Evolutionary conservation across 371 early-diverging fungal species (phyloP), one percentile per base, ranked within the genome.

Genomic region (Antonospora locustae): DNA sequence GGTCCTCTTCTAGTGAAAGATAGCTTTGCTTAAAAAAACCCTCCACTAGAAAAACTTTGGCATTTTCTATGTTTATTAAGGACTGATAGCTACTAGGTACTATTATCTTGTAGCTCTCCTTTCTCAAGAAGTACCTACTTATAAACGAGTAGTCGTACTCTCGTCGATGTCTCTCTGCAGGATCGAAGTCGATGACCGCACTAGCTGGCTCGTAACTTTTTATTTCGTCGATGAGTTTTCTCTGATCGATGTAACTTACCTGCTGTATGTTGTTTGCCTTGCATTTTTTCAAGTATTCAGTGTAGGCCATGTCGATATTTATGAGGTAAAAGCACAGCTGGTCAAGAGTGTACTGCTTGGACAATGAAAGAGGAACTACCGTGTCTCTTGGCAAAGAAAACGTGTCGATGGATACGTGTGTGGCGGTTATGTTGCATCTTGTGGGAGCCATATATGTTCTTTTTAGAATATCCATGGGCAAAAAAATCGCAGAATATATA

Each of bases 161-260:
- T 6, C n/a, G 22, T 7, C n/a, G 4, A 41, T 9, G 5, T 6
- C 6, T 7, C 22, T 41, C 51, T n/a, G 59, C 51, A 16, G 34
- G 29, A 34, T 50, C 59, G 20, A 48, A 40, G 14, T 17, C 14
- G 19, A 20, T 37, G 23, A 16, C 2, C 20, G 12, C 7, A 17
- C 34, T 22, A 7, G 32, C 7, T 16, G 43, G 45, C 20, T 32
- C 28, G 12, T 39, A 52, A 12, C 45, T 50, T 32, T 50, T 46
- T 22, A 58, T 29, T 36, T 58, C 59, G 25, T 58, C 51, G n/a
- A 58, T 20, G 16, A 58, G 43, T 29, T 45, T 58, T 23, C 44
- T 58, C 25, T 50, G 59, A 50, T 58, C 59, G 3, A 47, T 37
- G 28, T 58, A 58, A 25, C 36, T 45, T 23, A 58, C 51, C 22